phyloP scores from a whole-genome alignment of 1,139 yeast species.

The Kodamaea plutei region DNA sequence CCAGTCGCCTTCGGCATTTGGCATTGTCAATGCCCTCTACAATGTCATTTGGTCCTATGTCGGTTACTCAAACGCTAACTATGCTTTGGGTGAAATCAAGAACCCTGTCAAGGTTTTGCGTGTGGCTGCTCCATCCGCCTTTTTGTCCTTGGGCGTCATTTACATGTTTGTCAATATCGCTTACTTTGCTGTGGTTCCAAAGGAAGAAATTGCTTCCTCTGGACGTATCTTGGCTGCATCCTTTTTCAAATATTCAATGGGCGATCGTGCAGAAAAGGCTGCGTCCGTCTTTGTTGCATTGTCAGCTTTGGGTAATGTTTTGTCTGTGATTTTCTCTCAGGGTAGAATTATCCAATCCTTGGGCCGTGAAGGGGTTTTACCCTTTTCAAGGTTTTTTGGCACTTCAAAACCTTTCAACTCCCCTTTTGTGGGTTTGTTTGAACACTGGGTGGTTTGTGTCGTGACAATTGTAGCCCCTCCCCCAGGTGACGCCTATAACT shows the following conservation, averaged over 20 bases:
- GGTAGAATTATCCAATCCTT: constrained; percentile 48
- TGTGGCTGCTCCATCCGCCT: constrained; percentile 45
- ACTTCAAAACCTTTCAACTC: constrained; percentile 41
- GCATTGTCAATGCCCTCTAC: constrained; percentile 72
- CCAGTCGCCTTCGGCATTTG: constrained; percentile 61
- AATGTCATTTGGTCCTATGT: constrained; percentile 80
- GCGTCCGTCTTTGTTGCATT: constrained; percentile 48
- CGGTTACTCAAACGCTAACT: constrained; percentile 74
- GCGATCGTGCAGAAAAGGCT: constrained; percentile 43
- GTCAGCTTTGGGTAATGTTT: constrained; percentile 47
- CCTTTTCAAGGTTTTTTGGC: constrained; percentile 44
- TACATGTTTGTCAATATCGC: constrained; percentile 61
- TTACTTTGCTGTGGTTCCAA: constrained; percentile 55
- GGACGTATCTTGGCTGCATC: constrained; percentile 47
- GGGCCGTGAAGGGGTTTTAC: constrained; percentile 48
- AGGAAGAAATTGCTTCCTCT: constrained; percentile 38
- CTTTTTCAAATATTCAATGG: constrained; percentile 44
- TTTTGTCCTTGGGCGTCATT: constrained; percentile 61
- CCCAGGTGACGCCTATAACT: constrained; percentile 49
- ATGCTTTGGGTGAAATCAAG: constrained; percentile 76
- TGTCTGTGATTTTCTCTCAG: constrained; percentile 47
- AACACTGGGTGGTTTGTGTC: constrained; percentile 52
- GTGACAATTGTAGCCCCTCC: constrained; percentile 48
- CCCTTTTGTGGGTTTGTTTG: constrained; percentile 55
- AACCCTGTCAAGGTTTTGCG: constrained; percentile 42